Evolutionary conservation across 2,329 filamentous ascomycete genomes (phyloP).

Genomic region (Diplodia intermedia): DNA sequence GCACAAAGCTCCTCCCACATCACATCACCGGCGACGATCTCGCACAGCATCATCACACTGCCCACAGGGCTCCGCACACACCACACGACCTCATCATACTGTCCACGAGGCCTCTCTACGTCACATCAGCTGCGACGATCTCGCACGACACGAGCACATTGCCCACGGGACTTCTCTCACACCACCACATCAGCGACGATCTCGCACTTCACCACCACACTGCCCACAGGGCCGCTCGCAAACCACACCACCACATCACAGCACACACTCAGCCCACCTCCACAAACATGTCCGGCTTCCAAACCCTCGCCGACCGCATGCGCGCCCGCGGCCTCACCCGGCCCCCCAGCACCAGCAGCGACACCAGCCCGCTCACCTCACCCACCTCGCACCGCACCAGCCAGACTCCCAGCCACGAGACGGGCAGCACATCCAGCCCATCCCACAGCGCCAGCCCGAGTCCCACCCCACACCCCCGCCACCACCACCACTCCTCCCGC

Average conservation of each 20-base stretch:
- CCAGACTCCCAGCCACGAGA: not conserved
- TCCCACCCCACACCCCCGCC: no score
- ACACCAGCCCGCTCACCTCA: not conserved
- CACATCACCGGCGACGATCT: no score
- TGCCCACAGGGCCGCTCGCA: not conserved
- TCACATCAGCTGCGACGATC: no score
- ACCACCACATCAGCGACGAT: no score
- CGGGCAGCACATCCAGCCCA: no score
- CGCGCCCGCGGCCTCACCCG: not conserved
- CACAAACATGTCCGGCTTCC: conserved; percentile 10
- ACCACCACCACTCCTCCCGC: not conserved
- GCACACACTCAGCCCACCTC: not conserved
- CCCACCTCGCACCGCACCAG: not conserved
- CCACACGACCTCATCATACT: not conserved
- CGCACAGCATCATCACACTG: no score
- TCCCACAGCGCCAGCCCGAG: no score
- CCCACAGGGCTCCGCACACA: not conserved
- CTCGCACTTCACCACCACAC: no score
- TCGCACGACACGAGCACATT: no score
- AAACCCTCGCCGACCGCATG: not conserved
- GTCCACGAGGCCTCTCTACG: no score
- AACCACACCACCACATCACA: not conserved
- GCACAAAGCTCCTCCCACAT: no score
- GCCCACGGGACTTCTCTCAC: no score
- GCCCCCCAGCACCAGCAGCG: not conserved